Evolutionary conservation across 805 yeast genomes (phyloP).

Genomic region (Hanseniaspora lindneri): DNA sequence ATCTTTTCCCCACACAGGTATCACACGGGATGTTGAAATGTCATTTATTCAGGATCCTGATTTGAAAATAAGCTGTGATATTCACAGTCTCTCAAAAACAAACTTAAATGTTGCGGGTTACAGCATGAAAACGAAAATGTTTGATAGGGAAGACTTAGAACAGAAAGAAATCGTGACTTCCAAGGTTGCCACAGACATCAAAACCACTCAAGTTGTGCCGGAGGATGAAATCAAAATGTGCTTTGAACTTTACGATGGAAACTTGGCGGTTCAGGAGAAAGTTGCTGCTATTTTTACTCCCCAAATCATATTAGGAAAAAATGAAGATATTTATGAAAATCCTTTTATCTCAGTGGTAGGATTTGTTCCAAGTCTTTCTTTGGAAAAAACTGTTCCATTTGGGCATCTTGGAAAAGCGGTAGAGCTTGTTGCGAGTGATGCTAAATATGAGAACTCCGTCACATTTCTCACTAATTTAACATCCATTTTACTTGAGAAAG

Average conservation of each 20-base stretch:
- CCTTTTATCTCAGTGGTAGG: background rate
- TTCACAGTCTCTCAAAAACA: background rate
- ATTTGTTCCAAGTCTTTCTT: background rate
- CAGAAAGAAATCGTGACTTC: background rate
- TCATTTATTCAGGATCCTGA: background rate
- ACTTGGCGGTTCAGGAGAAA: background rate
- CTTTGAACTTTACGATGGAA: background rate
- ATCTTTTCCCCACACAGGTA: background rate
- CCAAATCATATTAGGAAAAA: background rate
- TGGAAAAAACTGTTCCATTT: background rate
- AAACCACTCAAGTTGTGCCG: background rate
- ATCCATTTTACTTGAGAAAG: background rate
- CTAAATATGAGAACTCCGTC: background rate
- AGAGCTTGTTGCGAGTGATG: background rate
- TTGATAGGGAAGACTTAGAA: background rate
- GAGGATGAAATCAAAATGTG: background rate
- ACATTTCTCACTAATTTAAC: background rate
- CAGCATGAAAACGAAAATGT: background rate
- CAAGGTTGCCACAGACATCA: background rate
- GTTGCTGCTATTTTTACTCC: background rate
- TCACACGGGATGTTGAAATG: background rate
- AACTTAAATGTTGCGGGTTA: background rate
- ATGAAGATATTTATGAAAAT: background rate
- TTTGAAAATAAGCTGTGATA: slow-evolving; percentile 1
- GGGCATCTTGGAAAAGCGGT: background rate